A percentile compares a stretch with the other conserved stretches of the same genome.
phyloP scores from a whole-genome alignment of 331 rosid genomes.

The Rosa hybrid region DNA sequence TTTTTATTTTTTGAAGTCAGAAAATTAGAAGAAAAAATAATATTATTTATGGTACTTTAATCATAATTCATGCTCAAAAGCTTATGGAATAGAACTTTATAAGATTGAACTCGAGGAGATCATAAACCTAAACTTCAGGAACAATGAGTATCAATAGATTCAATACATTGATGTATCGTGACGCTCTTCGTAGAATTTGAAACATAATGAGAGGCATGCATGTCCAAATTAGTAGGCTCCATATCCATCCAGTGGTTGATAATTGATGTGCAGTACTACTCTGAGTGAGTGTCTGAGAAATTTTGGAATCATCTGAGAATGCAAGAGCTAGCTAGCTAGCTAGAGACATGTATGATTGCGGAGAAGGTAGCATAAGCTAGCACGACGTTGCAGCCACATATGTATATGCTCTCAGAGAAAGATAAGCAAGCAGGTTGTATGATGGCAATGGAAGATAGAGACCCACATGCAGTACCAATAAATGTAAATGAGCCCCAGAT shows the following conservation, averaged over 20 bases:
- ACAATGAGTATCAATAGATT: not conserved
- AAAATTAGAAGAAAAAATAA: too few relatives aligned
- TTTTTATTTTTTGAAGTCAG: too few relatives aligned
- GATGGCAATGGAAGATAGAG: not conserved
- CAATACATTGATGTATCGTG: not conserved
- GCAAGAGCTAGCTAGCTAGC: not conserved
- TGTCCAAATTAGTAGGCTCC: conserved; percentile 10
- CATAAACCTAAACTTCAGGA: not conserved
- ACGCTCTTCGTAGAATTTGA: not conserved
- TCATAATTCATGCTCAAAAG: too few relatives aligned
- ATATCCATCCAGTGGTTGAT: not conserved
- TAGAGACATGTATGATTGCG: not conserved
- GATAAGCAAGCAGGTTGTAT: not conserved
- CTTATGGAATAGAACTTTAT: too few relatives aligned
- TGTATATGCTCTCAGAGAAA: not conserved
- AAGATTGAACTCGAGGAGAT: too few relatives aligned
- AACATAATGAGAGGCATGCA: not conserved
- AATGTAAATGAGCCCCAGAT: not conserved
- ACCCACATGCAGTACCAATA: not conserved
- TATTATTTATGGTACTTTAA: too few relatives aligned
- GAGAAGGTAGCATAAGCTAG: not conserved
- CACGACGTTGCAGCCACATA: not conserved
- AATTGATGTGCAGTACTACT: not conserved
- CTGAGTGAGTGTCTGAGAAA: not conserved
- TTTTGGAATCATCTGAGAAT: conserved; percentile 7